Conservation (phyloP, 2,329 filamentous ascomycete genomes). For the Colletotrichum filicis region DNA sequence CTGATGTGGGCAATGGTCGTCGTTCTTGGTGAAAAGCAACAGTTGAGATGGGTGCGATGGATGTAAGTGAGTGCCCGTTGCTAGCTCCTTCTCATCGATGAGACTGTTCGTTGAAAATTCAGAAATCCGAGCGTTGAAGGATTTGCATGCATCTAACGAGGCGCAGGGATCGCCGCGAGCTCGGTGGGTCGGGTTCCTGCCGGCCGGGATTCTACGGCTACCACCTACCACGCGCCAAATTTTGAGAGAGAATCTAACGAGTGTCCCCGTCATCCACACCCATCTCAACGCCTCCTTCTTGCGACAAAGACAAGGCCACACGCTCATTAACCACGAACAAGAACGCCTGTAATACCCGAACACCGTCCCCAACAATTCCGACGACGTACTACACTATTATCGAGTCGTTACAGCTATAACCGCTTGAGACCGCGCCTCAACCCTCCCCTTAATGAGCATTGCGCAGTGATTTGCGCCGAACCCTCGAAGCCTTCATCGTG, state of each 20-base stretch:
- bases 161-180: neutral
- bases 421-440: neutral
- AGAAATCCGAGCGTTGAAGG: slow-evolving; percentile 19
- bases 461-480: slow-evolving; percentile 28
- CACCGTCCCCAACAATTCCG: neutral
- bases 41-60: neutral
- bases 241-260: slow-evolving; percentile 8
- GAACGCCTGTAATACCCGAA: neutral
- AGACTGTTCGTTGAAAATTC: slow-evolving; percentile 31
- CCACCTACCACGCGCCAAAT: slow-evolving; percentile 21
- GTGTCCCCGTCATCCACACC: slow-evolving; percentile 30
- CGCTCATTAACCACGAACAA: neutral
- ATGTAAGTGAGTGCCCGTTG: neutral
- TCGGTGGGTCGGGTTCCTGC: slow-evolving; percentile 19
- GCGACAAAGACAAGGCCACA: slow-evolving; percentile 40
- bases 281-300: slow-evolving; percentile 13
- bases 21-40: neutral
- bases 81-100: neutral
- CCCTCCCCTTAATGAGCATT: neutral
- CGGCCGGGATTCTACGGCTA: slow-evolving; percentile 26
- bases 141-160: slow-evolving; percentile 32
- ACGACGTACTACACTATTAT: neutral
- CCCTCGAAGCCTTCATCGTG: slow-evolving; percentile 30
- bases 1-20: too few species aligned
- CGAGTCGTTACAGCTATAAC: neutral